Conservation (phyloP, 2,329 filamentous ascomycete genomes). For the Fusarium chaquense region DNA sequence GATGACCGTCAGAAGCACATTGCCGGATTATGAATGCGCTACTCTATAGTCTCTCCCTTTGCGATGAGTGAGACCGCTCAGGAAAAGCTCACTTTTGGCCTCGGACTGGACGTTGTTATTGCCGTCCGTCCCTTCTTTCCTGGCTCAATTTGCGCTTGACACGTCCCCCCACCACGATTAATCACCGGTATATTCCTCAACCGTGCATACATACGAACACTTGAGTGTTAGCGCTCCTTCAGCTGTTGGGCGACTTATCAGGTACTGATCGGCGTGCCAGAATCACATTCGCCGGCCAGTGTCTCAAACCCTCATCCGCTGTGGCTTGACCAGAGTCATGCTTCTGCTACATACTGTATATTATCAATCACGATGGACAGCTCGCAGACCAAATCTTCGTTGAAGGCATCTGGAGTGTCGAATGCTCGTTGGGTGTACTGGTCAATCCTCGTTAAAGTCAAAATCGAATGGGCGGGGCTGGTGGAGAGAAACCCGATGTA, state of each 20-base stretch:
- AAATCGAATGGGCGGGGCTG: conserved; percentile 33
- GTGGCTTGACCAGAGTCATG: conserved; percentile 35
- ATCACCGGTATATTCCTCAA: conserved; percentile 8
- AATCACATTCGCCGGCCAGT: conserved; percentile 30
- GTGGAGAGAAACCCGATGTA: conserved; percentile 24
- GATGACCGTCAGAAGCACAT: background rate
- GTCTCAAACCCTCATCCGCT: conserved; percentile 31
- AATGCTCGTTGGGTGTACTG: background rate
- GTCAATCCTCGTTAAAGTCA: conserved; percentile 6
- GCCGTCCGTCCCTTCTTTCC: background rate
- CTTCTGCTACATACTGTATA: conserved; percentile 14
- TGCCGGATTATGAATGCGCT: background rate
- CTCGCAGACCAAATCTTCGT: background rate
- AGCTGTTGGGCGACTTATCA: conserved; percentile 2
- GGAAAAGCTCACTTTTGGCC: background rate
- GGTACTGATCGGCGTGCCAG: conserved; percentile 37
- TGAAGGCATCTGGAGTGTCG: background rate
- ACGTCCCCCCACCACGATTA: conserved; percentile 4
- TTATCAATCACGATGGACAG: conserved; percentile 8
- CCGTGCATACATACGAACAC: background rate
- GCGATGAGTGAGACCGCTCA: background rate
- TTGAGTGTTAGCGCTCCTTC: background rate
- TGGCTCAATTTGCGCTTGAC: conserved; percentile 24
- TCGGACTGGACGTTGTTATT: background rate
- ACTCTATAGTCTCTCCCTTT: background rate